These are phyloP conservation scores for Thermothelomyces thermophilus DNA, from an alignment of 2,329 filamentous ascomycete genomes.

Conservation along the genomic window DNA sequence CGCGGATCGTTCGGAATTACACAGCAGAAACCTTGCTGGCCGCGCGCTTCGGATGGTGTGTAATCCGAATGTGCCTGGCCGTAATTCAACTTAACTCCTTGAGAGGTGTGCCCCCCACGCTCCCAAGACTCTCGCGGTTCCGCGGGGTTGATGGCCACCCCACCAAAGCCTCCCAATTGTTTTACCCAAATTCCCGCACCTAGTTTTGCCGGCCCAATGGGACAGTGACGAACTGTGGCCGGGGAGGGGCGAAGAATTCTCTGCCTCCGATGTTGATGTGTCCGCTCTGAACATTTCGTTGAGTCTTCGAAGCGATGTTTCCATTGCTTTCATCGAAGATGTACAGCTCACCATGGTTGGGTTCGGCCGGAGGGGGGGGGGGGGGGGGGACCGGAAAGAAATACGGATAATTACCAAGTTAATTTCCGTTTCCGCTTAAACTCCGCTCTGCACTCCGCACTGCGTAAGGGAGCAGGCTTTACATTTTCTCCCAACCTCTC, in stretches of 20 bases:
- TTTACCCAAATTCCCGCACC: slow-evolving; percentile 22
- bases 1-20: slow-evolving; percentile 19
- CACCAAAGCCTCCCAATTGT: slow-evolving; percentile 10
- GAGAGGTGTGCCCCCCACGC: slow-evolving; percentile 15
- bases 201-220: slow-evolving; percentile 16
- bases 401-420: no score
- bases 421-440: no score
- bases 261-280: slow-evolving; percentile 15
- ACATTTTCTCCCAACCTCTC: no score
- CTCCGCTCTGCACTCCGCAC: no score
- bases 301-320: no score
- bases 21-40: not conserved
- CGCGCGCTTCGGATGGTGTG: no score
- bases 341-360: no score
- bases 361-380: no score
- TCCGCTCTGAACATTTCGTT: no score
- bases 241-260: slow-evolving; percentile 5
- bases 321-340: no score
- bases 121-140: slow-evolving; percentile 2
- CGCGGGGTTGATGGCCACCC: slow-evolving; percentile 3
- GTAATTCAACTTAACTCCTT: not conserved
- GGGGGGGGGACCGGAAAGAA: no score
- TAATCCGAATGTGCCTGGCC: not conserved
- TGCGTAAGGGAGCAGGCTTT: no score
- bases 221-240: not conserved